Evolutionary conservation across 225 moss, liverwort and hornwort genomes (phyloP), one percentile per base, ranked within the genome.

Genomic region (Marchantia polymorpha): DNA sequence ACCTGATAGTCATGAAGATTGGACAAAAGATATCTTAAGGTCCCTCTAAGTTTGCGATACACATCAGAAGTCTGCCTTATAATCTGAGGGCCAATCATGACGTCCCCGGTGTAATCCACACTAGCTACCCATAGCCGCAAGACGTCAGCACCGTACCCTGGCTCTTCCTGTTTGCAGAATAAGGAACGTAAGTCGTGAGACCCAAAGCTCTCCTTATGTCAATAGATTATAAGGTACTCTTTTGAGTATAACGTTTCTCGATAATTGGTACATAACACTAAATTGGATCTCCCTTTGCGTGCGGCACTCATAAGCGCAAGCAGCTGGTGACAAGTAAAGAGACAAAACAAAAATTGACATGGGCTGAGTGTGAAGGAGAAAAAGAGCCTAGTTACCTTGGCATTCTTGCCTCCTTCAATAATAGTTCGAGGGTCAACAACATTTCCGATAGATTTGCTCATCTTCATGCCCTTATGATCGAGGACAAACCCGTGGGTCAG

Each of bases 1-100:
- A 96, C 96, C 86, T 92, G 85, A 87, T 91, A 94, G 89, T 93
- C 94, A 87, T 99, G 94, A 81, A 99, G 94, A 81, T 99, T 99
- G 63, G 97, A 93, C 73, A 99, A 84, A 67, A 99, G 91, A 74
- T 94, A 99, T 77, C 97, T 92, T 80, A 99, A 83, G 52, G 97
- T 99, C 64, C 97, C 97, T 81, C 97, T 90, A 25, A 99, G 83
- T 86, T 99, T 99, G 78, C 97, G 92, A 75, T 99, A 99, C 52
- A 99, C 84, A 83, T 94, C 97, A 78, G 97, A 91, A 86, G 92
- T 92, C 86, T 99, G 97, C 86, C 92, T 92, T 22, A 94, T 80
- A 67, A 99, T 86, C 81, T 91, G 90, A 82, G 88, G 87, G n/a
- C 97, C 93, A 69, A 99, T 91, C 84, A 93, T 87, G 25, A 99